Conservation (phyloP, 345 rosid genomes). For the Excoecaria agallocha region DNA sequence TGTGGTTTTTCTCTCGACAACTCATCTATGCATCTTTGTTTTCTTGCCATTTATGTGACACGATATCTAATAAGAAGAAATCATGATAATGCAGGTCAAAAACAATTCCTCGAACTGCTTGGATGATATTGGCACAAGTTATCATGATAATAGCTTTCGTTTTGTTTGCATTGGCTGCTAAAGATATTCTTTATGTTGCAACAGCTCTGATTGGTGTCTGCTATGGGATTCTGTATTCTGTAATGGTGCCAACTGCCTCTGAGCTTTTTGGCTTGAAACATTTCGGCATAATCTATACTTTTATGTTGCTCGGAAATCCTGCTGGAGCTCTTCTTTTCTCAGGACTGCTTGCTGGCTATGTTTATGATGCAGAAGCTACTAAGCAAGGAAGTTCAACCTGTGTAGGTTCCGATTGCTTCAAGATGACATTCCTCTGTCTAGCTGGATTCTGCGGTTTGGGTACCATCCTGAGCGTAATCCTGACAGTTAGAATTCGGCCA, state of each 20-base stretch:
- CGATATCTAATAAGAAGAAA: background rate
- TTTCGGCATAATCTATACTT: constrained; percentile 83
- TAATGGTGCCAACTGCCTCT: constrained; percentile 75
- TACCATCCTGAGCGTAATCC: constrained; percentile 52
- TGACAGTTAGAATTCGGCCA: constrained; percentile 74
- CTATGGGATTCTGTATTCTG: constrained; percentile 64
- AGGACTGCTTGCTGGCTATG: constrained; percentile 67
- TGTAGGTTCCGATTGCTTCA: constrained; percentile 73
- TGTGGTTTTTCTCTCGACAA: background rate
- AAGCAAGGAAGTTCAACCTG: constrained; percentile 76
- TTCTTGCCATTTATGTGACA: background rate
- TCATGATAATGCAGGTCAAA: constrained; percentile 45
- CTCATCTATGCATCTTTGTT: background rate
- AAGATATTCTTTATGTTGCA: constrained; percentile 55
- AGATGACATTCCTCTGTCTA: constrained; percentile 67
- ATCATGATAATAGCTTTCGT: constrained; percentile 59
- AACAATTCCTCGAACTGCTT: constrained; percentile 70
- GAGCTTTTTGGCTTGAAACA: constrained; percentile 90
- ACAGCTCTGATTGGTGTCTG: constrained; percentile 70
- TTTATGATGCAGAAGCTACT: constrained; percentile 79
- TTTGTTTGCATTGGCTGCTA: constrained; percentile 53
- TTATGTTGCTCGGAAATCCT: constrained; percentile 79
- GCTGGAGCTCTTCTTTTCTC: constrained; percentile 90
- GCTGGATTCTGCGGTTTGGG: constrained; percentile 77
- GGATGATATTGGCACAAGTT: constrained; percentile 62